These are phyloP conservation scores for Kockiozyma suomiensis DNA, from an alignment of 805 yeast species.

Conservation along the genomic window DNA sequence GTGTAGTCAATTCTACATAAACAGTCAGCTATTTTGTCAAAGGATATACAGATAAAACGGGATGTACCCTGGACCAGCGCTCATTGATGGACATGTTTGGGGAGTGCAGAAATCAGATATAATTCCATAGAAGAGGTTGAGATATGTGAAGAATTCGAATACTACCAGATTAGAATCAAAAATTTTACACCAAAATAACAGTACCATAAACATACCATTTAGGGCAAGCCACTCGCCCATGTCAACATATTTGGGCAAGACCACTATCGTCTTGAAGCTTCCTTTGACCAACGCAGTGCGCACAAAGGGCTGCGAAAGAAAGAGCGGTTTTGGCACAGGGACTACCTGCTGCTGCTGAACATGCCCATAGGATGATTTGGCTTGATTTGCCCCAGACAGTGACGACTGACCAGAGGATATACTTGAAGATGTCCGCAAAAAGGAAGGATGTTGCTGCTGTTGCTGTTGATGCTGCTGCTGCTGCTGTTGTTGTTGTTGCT, in stretches of 20 bases:
- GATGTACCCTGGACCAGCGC: slow-evolving; percentile 80
- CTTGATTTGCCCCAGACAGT: neutral
- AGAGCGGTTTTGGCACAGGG: slow-evolving; percentile 54
- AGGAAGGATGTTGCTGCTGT: slow-evolving; percentile 24
- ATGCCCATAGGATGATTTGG: slow-evolving; percentile 1
- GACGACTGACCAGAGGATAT: slow-evolving; percentile 12
- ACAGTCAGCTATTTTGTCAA: neutral
- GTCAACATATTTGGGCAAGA: slow-evolving; percentile 92
- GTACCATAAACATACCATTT: slow-evolving; percentile 46
- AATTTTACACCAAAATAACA: neutral
- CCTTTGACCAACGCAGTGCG: slow-evolving; percentile 95
- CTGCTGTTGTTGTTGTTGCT: slow-evolving; percentile 38
- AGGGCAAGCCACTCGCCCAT: slow-evolving; percentile 94
- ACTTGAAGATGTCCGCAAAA: slow-evolving; percentile 22
- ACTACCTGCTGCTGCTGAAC: slow-evolving; percentile 36
- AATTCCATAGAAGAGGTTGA: slow-evolving; percentile 88
- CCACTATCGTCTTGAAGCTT: slow-evolving; percentile 92
- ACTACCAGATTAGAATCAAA: slow-evolving; percentile 42
- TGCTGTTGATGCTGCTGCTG: slow-evolving; percentile 26
- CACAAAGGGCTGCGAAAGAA: slow-evolving; percentile 89
- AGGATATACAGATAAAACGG: neutral
- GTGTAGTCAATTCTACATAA: slow-evolving; percentile 64
- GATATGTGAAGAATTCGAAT: slow-evolving; percentile 82
- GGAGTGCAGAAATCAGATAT: slow-evolving; percentile 89
- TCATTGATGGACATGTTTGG: slow-evolving; percentile 89